These are phyloP conservation scores for Neurospora tetraspora DNA, from an alignment of 495 filamentous ascomycete genomes.

Conservation along the genomic window DNA sequence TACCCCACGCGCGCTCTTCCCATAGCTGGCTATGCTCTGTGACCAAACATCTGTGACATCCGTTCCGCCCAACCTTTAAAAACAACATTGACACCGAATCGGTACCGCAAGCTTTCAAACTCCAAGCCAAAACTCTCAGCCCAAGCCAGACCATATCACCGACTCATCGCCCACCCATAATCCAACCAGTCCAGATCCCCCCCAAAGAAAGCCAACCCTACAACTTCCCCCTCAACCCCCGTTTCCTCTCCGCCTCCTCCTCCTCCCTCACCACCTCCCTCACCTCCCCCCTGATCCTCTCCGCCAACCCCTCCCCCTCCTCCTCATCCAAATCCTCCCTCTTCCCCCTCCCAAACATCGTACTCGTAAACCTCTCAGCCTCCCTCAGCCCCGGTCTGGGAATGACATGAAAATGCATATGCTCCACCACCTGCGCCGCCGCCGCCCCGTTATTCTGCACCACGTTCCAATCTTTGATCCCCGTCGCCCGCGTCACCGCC, in stretches of 20 bases:
- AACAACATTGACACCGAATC: not conserved
- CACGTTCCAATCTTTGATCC: conserved; percentile 75
- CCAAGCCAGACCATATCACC: not conserved
- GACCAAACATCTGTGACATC: not conserved
- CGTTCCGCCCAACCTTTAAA: not conserved
- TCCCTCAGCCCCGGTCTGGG: conserved; percentile 51
- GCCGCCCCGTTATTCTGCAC: conserved; percentile 88
- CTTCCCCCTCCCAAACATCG: conserved; percentile 80
- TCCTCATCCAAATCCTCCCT: conserved; percentile 81
- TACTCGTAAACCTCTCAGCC: conserved; percentile 42
- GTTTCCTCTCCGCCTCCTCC: conserved; percentile 36
- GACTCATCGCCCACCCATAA: too few species aligned
- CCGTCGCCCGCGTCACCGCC: conserved; percentile 52
- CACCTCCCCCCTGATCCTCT: conserved; percentile 51
- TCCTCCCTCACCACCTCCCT: conserved; percentile 42
- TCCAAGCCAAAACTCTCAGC: not conserved
- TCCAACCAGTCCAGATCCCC: not conserved
- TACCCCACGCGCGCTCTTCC: not conserved
- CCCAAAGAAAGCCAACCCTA: conserved; percentile 7
- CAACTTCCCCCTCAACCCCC: conserved; percentile 37
- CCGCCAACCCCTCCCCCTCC: conserved; percentile 56
- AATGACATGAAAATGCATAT: conserved; percentile 90
- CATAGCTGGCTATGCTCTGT: not conserved
- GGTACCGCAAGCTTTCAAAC: not conserved
- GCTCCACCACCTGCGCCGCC: conserved; percentile 83